Percentiles rank a stretch among this genome's conserved stretches.
These are phyloP conservation scores for Claviceps monticola DNA, from an alignment of 2,329 filamentous ascomycete genomes.

Conservation along the genomic window DNA sequence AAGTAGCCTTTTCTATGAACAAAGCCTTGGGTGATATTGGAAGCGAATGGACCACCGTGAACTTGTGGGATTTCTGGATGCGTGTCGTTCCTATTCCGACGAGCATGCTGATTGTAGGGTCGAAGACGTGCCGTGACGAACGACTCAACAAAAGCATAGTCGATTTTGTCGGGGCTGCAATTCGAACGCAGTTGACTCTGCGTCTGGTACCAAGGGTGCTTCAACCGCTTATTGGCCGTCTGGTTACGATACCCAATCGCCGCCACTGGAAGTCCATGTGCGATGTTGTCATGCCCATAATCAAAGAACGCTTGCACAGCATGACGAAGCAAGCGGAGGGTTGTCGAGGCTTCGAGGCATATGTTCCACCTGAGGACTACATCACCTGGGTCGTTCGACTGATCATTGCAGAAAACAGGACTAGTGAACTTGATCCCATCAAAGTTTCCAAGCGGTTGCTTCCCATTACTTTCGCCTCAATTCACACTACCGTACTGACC, in stretches of 20 bases:
- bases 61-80: slow-evolving; percentile 31
- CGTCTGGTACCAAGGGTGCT: slow-evolving; percentile 31
- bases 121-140: slow-evolving; percentile 24
- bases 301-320: slow-evolving; percentile 32
- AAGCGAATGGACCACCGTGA: slow-evolving; percentile 24
- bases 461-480: slow-evolving; percentile 43
- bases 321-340: slow-evolving; percentile 27
- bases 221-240: slow-evolving; percentile 33
- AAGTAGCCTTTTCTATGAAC: slow-evolving; percentile 24
- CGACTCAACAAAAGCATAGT: slow-evolving; percentile 32
- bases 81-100: slow-evolving; percentile 28
- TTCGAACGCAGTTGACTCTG: slow-evolving; percentile 31
- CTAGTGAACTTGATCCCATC: slow-evolving; percentile 29
- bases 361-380: slow-evolving; percentile 38
- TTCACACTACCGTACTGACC: slow-evolving; percentile 43
- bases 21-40: slow-evolving; percentile 20
- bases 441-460: slow-evolving; percentile 37
- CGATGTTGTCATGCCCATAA: slow-evolving; percentile 28
- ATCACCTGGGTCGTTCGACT: slow-evolving; percentile 42
- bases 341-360: slow-evolving; percentile 26
- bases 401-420: slow-evolving; percentile 29
- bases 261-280: slow-evolving; percentile 31
- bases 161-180: slow-evolving; percentile 34
- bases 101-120: slow-evolving; percentile 29
- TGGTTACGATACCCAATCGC: slow-evolving; percentile 31